Evolutionary conservation across 2,329 filamentous ascomycete genomes (phyloP), one percentile per base, ranked within the genome.

Genomic region (Aspergillus sp.): DNA sequence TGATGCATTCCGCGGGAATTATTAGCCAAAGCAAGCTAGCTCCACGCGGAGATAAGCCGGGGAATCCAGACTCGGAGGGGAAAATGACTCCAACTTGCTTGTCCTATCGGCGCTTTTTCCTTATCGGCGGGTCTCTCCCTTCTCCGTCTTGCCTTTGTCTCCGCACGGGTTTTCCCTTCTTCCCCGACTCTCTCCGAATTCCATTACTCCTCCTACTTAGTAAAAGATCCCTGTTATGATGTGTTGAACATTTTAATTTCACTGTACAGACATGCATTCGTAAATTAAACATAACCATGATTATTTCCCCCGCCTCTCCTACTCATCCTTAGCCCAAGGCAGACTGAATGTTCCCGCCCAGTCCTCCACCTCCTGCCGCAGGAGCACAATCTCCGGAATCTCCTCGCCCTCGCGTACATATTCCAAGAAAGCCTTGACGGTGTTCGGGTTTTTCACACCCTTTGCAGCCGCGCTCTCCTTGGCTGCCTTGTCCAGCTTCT

Each of bases 371-470:
- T 98, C 94, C 81, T 92, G 89, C 81, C 88, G 90, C 75, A 97
- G 83, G 68, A 86, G 85, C 74, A 90, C 89, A 81, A 99, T 94
- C 82, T 94, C 90, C 54, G 87, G 81, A 59, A 96, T 84, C 75
- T 91, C 86, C 68, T 94, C 93, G 66, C 85, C 82, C 87, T 91
- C 77, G 54, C 90, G 87, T 57, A 96, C 89, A 83, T 91, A 94
- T 72, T 88, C 88, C 83, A 92, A 91, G 88, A 98, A 98, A 81
- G 97, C 95, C 88, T 98, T 98, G 77, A 96, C 89, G 84, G 94
- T 97, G 85, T 96, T 96, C 68, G 91, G 92, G 81, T 95, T 91
- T 88, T 97, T 97, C 74, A 92, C 92, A 30, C 97, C 87, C 65
- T 85, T 83, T 61, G 78, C 84, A 82, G 98, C 92, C 64, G 96